These are phyloP conservation scores for Colletotrichum truncatum DNA, from an alignment of 2,329 filamentous ascomycete species.

Conservation along the genomic window DNA sequence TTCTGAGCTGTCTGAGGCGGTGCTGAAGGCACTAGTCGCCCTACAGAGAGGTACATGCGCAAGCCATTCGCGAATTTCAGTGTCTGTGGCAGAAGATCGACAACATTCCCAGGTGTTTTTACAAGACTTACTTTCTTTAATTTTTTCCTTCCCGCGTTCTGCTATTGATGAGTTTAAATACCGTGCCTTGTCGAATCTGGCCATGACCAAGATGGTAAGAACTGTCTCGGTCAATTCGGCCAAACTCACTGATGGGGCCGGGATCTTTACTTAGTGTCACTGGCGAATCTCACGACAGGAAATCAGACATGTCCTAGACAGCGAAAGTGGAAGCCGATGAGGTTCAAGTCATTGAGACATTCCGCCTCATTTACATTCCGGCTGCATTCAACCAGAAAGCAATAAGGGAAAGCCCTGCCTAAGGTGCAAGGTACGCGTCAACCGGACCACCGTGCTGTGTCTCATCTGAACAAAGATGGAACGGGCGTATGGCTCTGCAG, in stretches of 20 bases:
- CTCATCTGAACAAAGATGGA: constrained; percentile 16
- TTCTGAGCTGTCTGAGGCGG: constrained; percentile 13
- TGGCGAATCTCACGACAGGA: constrained; percentile 1
- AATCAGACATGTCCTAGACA: constrained; percentile 24
- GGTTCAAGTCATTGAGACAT: neutral
- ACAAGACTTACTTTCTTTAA: neutral
- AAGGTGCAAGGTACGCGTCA: neutral
- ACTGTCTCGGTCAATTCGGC: constrained; percentile 25
- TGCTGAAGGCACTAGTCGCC: constrained; percentile 5
- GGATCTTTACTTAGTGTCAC: neutral
- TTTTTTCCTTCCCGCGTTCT: neutral
- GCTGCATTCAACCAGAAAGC: neutral
- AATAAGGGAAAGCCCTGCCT: neutral
- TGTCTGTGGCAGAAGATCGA: neutral
- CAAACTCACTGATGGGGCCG: constrained; percentile 7
- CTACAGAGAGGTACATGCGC: constrained; percentile 7
- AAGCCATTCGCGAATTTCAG: neutral
- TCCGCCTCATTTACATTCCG: constrained; percentile 14
- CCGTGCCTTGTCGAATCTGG: neutral
- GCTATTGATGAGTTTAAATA: neutral
- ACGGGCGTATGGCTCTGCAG: neutral
- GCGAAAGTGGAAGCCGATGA: neutral
- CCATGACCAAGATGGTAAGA: constrained; percentile 12
- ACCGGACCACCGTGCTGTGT: constrained; percentile 7
- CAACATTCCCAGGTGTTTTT: neutral